A percentile compares a stretch with the other conserved stretches of the same genome.
phyloP scores from a whole-genome alignment of 768 basidiomycete genomes.

The Omphalotus guepiniiformis region DNA sequence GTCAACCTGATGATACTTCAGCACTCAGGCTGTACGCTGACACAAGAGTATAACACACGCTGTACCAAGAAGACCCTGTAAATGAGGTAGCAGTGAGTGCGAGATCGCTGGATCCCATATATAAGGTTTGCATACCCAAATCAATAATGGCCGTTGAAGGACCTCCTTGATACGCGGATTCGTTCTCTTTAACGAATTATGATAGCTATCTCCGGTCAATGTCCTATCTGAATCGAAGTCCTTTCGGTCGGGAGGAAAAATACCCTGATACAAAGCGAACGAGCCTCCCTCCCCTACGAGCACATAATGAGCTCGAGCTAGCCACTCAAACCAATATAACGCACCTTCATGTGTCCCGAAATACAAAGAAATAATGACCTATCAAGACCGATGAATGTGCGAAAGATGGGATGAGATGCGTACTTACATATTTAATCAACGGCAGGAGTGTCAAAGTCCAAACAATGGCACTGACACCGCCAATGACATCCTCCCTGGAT shows the following conservation, averaged over 20 bases:
- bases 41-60: conserved; percentile 19
- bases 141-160: conserved; percentile 45
- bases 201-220: conserved; percentile 44
- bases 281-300: conserved; percentile 59
- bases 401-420: neutral
- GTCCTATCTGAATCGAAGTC: conserved; percentile 48
- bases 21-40: neutral
- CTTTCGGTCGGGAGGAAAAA: conserved; percentile 46
- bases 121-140: conserved; percentile 41
- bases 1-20: conserved; percentile 37
- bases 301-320: neutral
- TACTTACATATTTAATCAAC: conserved; percentile 57
- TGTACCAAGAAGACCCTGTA: conserved; percentile 58
- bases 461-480: conserved; percentile 57
- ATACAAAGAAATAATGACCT: conserved; percentile 46
- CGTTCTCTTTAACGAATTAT: conserved; percentile 10
- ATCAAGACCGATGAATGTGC: neutral
- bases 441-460: conserved; percentile 63
- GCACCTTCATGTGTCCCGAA: conserved; percentile 51
- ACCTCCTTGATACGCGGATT: conserved; percentile 23
- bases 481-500: conserved; percentile 56
- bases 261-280: conserved; percentile 59
- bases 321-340: conserved; percentile 1
- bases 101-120: neutral
- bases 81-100: neutral